Conservation (phyloP, 768 basidiomycete species). For the Fomitopsis serialis region DNA sequence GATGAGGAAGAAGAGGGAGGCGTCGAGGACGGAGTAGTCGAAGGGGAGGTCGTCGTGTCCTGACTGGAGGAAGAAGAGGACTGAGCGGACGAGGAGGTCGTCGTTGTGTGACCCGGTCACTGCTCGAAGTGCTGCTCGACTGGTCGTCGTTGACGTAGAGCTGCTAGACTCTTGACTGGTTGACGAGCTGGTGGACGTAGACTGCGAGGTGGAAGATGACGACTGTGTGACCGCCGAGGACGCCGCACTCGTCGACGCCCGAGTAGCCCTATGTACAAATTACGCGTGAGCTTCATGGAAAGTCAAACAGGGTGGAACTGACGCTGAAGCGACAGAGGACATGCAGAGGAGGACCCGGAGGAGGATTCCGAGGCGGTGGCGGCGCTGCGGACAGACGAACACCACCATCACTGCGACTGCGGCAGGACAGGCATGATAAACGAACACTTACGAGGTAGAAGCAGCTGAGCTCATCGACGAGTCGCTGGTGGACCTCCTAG, state of each 20-base stretch:
- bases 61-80: constrained; percentile 9
- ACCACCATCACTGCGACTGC: not conserved
- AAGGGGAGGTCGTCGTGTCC: not conserved
- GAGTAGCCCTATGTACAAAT: not conserved
- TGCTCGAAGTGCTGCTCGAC: not conserved
- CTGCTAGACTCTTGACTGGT: not conserved
- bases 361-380: not conserved
- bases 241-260: constrained; percentile 8
- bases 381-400: not conserved
- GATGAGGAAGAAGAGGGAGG: constrained; percentile 8
- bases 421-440: not conserved
- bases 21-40: constrained; percentile 8
- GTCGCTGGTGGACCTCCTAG: not conserved
- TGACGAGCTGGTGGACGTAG: constrained; percentile 10
- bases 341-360: not conserved
- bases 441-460: not conserved
- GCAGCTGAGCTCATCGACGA: not conserved
- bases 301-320: not conserved
- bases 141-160: constrained; percentile 3
- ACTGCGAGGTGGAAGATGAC: constrained; percentile 12
- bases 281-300: not conserved
- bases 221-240: constrained; percentile 8
- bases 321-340: not conserved
- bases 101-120: constrained; percentile 12
- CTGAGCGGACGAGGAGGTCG: constrained; percentile 3